Evolutionary conservation across 2,329 filamentous ascomycete species (phyloP).

Genomic region (Biscogniauxia sp.): DNA sequence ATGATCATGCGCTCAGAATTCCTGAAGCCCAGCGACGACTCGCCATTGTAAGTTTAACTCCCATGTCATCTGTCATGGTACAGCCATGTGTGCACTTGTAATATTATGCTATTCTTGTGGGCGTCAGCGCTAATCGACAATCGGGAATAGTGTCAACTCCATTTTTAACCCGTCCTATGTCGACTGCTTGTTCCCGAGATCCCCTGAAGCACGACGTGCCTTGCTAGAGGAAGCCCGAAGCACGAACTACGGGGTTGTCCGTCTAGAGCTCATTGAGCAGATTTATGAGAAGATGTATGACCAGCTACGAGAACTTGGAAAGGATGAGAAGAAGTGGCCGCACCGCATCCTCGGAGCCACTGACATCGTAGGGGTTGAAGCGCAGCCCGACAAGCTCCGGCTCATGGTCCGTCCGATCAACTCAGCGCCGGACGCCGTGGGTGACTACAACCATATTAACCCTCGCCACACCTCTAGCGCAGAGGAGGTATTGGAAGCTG

Average conservation of each 20-base stretch:
- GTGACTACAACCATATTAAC: neutral
- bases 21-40: slow-evolving; percentile 88
- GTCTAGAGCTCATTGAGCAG: slow-evolving; percentile 83
- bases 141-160: slow-evolving; percentile 73
- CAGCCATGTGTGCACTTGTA: neutral
- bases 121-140: slow-evolving; percentile 29
- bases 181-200: slow-evolving; percentile 70
- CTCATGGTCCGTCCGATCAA: slow-evolving; percentile 55
- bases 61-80: neutral
- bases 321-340: slow-evolving; percentile 72
- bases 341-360: slow-evolving; percentile 74
- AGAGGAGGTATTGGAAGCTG: slow-evolving; percentile 68
- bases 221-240: slow-evolving; percentile 68
- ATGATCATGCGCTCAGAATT: slow-evolving; percentile 82
- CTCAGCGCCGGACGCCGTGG: slow-evolving; percentile 25
- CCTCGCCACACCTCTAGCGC: slow-evolving; percentile 25
- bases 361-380: slow-evolving; percentile 61
- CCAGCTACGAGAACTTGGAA: slow-evolving; percentile 68
- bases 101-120: neutral
- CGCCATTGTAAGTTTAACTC: slow-evolving; percentile 73
- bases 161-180: slow-evolving; percentile 90
- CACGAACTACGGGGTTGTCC: slow-evolving; percentile 94
- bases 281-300: slow-evolving; percentile 87
- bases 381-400: slow-evolving; percentile 49
- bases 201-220: slow-evolving; percentile 58